Evolutionary conservation across 2,329 filamentous ascomycete genomes (phyloP).

Genomic region (Coniochaeta sp.): DNA sequence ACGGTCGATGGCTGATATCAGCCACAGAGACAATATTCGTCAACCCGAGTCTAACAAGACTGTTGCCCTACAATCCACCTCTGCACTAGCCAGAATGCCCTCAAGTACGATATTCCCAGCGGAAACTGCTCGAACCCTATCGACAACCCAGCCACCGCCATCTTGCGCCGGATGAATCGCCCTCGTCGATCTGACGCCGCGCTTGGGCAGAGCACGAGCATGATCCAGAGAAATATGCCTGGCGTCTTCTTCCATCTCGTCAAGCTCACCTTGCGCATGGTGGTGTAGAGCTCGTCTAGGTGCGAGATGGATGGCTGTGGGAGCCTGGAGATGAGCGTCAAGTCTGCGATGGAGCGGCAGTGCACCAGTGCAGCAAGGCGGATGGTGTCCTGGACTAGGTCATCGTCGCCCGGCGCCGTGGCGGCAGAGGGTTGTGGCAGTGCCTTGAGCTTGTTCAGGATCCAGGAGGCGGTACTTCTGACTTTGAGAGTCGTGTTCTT

Average conservation of each 20-base stretch:
- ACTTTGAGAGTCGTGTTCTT: background rate
- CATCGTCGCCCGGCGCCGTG: constrained; percentile 1
- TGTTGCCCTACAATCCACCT: constrained; percentile 16
- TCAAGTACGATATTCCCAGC: constrained; percentile 17
- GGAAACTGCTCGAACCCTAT: constrained; percentile 20
- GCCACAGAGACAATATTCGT: no score
- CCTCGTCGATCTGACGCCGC: constrained; percentile 16
- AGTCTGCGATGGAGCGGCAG: constrained; percentile 16
- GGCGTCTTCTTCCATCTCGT: constrained; percentile 22
- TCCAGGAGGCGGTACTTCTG: background rate
- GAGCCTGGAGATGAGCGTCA: constrained; percentile 18
- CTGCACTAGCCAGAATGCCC: constrained; percentile 20
- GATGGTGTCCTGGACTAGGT: constrained; percentile 16
- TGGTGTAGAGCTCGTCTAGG: constrained; percentile 15
- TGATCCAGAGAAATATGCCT: constrained; percentile 23
- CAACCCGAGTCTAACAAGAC: no score
- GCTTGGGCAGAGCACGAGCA: constrained; percentile 19
- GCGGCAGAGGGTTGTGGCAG: background rate
- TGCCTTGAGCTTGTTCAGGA: constrained; percentile 1
- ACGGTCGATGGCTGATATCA: no score
- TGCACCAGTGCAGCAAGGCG: constrained; percentile 18
- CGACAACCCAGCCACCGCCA: constrained; percentile 18
- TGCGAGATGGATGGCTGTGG: constrained; percentile 8
- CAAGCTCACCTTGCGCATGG: constrained; percentile 17
- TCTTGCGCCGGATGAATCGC: constrained; percentile 21